Base-by-base conservation (phyloP, 2,329 filamentous ascomycete species). In the Arthrobotrys conoides region DNA sequence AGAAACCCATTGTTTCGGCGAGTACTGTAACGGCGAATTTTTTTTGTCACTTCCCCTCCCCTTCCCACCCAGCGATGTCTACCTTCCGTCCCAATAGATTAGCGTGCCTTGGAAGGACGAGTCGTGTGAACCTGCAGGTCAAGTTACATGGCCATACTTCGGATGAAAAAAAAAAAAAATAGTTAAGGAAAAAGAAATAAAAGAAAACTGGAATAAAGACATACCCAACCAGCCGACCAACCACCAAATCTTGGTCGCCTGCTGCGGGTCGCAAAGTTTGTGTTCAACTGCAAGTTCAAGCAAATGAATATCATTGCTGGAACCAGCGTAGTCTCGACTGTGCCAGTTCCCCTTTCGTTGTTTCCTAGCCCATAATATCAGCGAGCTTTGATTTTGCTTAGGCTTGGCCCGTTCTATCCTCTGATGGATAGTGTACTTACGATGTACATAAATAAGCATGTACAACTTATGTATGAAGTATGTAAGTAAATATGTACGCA, bases 111-210 rank as follows among this genome's bases (percentile, higher is more conserved):
- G 64, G 44, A 61, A 61, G 55, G 53, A 59, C 16, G 53, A 65
- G 64, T 76, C 46, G 46, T 61, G 53, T 64, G 72, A 76, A 76
- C 72, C 72, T 76, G 72, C 72, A 76, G 71, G 33, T 76, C 18
- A 18, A 48, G 36, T 36, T 76, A 70, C 72, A 57, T 59, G 65
- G 65, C 64, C 72, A 76, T 71, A 77, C 73, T 71, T 77, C 73
- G 73, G 73, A 77, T 46, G 73, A 77, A 77, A 76, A 59, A 64
- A 55, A 66, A 65, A 57, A 49, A 64, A 59, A 70, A 27, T 18
- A 38, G 9, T 38, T 10, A 22, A 66, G 38, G 33, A 30, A 49
- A 36, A 30, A 57, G 51, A 44, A 68, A 53, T 8, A 57, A 51
- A 30, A n/a, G 27, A 53, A 48, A 18, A 30, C 59, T 65, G 61